These are phyloP conservation scores for Geosmithia flava DNA, from an alignment of 2,329 filamentous ascomycete genomes.

Conservation along the genomic window DNA sequence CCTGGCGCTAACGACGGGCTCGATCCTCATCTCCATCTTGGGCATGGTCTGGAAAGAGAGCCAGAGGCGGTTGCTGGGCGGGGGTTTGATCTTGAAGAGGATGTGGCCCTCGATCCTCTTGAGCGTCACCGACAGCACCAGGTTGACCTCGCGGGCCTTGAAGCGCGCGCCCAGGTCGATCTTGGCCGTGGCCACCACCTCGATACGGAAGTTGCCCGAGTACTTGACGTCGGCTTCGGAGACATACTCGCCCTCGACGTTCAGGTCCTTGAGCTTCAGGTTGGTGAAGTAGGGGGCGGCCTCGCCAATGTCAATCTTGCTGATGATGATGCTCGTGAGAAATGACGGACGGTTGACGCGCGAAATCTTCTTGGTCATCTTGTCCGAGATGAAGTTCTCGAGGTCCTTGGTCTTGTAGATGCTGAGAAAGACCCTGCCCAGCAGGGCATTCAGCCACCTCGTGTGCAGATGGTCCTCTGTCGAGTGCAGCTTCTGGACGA, in stretches of 20 bases:
- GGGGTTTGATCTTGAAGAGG: slow-evolving; percentile 80
- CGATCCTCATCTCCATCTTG: slow-evolving; percentile 85
- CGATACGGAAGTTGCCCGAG: slow-evolving; percentile 76
- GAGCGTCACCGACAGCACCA: slow-evolving; percentile 75
- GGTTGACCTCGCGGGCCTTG: slow-evolving; percentile 79
- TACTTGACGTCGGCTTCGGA: slow-evolving; percentile 84
- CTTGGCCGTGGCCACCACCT: slow-evolving; percentile 84
- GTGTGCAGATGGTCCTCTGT: slow-evolving; percentile 85
- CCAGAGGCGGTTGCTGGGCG: slow-evolving; percentile 94
- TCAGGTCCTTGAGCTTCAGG: slow-evolving; percentile 75
- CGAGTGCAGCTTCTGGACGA: slow-evolving; percentile 84
- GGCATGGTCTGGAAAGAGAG: slow-evolving; percentile 89
- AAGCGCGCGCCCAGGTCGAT: slow-evolving; percentile 83
- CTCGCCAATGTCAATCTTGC: slow-evolving; percentile 75
- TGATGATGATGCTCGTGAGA: slow-evolving; percentile 72
- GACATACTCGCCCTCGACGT: slow-evolving; percentile 79
- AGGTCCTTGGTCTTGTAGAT: slow-evolving; percentile 76
- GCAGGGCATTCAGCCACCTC: slow-evolving; percentile 83
- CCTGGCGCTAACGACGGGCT: slow-evolving; percentile 87
- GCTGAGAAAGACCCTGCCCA: slow-evolving; percentile 79
- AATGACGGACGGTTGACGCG: slow-evolving; percentile 87
- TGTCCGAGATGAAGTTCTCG: slow-evolving; percentile 66
- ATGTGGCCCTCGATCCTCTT: slow-evolving; percentile 78
- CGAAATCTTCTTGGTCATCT: slow-evolving; percentile 92
- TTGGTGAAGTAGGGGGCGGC: slow-evolving; percentile 83